These are phyloP conservation scores for Tolypocladium guangdongense DNA, from an alignment of 2,329 filamentous ascomycete species.

Conservation along the genomic window DNA sequence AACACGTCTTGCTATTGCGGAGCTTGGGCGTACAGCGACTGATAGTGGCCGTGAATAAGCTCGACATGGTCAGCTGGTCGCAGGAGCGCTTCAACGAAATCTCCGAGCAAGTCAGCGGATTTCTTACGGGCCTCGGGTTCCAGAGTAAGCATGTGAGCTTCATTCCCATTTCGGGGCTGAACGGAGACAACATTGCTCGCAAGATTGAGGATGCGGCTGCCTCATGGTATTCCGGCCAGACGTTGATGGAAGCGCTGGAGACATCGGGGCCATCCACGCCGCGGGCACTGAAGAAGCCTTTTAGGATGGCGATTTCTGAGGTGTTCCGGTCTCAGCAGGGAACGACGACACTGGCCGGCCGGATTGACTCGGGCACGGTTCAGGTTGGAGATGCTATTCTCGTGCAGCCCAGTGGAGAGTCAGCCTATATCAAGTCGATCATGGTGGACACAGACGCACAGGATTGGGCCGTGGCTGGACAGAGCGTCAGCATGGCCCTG, in stretches of 20 bases:
- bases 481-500: constrained; percentile 78
- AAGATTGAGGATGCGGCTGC: constrained; percentile 43
- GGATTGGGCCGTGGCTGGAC: constrained; percentile 88
- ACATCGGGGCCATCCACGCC: constrained; percentile 57
- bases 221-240: constrained; percentile 72
- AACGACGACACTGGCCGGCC: constrained; percentile 74
- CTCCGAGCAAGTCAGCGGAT: constrained; percentile 68
- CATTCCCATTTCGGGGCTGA: constrained; percentile 80
- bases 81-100: constrained; percentile 78
- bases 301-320: constrained; percentile 80
- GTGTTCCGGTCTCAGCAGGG: constrained; percentile 75
- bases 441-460: constrained; percentile 61
- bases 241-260: constrained; percentile 76
- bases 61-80: constrained; percentile 80
- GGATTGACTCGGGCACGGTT: constrained; percentile 72
- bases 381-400: constrained; percentile 75
- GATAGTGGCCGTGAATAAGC: constrained; percentile 89
- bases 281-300: constrained; percentile 62
- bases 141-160: constrained; percentile 71
- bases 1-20: constrained; percentile 80
- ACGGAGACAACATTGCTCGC: constrained; percentile 73
- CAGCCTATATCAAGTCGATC: constrained; percentile 69
- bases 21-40: constrained; percentile 85
- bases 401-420: constrained; percentile 72
- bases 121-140: constrained; percentile 75